Percentiles rank a stretch among this genome's conserved stretches.
Conservation (phyloP, 2,329 filamentous ascomycete species). For the Colletotrichum coccodes region DNA sequence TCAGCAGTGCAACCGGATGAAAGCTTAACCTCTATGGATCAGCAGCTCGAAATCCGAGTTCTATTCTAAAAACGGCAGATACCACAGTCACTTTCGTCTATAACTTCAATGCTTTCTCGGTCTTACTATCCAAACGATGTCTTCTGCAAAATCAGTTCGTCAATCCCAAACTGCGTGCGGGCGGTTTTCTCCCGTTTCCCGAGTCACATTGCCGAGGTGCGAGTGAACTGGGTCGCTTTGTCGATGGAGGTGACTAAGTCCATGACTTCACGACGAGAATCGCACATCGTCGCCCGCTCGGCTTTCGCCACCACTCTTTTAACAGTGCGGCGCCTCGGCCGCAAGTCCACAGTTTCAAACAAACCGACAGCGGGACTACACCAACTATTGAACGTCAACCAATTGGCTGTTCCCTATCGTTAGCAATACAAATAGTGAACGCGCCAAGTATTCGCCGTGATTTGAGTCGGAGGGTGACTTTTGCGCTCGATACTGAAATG, state of each 20-base stretch:
- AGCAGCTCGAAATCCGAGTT: not conserved
- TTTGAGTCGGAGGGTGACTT: not conserved
- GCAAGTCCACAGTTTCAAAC: not conserved
- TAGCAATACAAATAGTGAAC: not conserved
- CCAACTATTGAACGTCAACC: not conserved
- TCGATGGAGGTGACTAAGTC: slow-evolving; percentile 19
- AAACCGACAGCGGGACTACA: not conserved
- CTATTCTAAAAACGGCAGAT: not conserved
- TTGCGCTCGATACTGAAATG: not conserved
- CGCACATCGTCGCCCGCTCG: not conserved
- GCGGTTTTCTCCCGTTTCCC: slow-evolving; percentile 1
- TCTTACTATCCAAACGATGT: no score
- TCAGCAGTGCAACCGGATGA: slow-evolving; percentile 25
- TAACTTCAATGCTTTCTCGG: no score
- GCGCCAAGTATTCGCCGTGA: not conserved
- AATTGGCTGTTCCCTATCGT: not conserved
- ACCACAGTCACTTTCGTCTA: not conserved
- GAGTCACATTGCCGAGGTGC: slow-evolving; percentile 16
- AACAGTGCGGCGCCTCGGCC: not conserved
- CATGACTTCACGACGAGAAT: slow-evolving; percentile 26
- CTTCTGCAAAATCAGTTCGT: no score
- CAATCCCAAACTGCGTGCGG: not conserved
- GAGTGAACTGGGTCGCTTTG: slow-evolving; percentile 21
- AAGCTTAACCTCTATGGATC: slow-evolving; percentile 15
- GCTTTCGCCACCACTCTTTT: not conserved